A percentile compares a stretch with the other conserved stretches of the same genome.
phyloP scores from a whole-genome alignment of 768 basidiomycete species.

The Mycena haematopus region DNA sequence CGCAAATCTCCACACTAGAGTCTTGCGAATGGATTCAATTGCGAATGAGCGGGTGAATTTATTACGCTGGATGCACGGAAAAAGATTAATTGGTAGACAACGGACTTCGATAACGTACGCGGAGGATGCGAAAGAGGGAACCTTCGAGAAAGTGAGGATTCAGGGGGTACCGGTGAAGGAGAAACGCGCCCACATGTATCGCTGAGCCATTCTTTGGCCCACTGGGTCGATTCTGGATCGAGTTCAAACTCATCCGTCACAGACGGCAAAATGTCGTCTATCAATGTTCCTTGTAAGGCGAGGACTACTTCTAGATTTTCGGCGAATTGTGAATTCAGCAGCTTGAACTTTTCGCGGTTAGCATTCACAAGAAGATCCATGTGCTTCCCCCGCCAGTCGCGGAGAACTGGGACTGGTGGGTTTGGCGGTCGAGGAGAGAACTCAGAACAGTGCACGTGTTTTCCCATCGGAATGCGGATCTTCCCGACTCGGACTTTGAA shows the following conservation, averaged over 20 bases:
- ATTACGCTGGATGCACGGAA: slow-evolving; percentile 56
- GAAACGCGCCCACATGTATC: slow-evolving; percentile 62
- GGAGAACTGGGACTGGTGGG: slow-evolving; percentile 11
- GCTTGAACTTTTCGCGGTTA: slow-evolving; percentile 49
- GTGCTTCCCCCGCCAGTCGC: slow-evolving; percentile 34
- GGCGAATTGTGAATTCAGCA: slow-evolving; percentile 46
- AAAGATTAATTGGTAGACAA: slow-evolving; percentile 19
- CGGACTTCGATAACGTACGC: slow-evolving; percentile 49
- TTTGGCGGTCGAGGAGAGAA: neutral
- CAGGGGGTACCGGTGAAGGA: slow-evolving; percentile 1
- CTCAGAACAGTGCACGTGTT: slow-evolving; percentile 21
- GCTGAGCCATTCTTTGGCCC: slow-evolving; percentile 66
- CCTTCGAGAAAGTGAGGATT: slow-evolving; percentile 40
- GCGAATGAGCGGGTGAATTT: slow-evolving; percentile 69
- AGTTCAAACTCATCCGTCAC: slow-evolving; percentile 64
- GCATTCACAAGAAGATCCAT: slow-evolving; percentile 48
- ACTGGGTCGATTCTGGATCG: slow-evolving; percentile 49
- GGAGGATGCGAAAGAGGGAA: slow-evolving; percentile 65
- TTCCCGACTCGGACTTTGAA: slow-evolving; percentile 15
- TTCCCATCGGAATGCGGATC: slow-evolving; percentile 22
- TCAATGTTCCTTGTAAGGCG: slow-evolving; percentile 57
- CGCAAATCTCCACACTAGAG: slow-evolving; percentile 62
- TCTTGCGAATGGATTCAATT: slow-evolving; percentile 61
- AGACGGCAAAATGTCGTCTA: slow-evolving; percentile 64
- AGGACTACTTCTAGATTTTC: slow-evolving; percentile 53